A percentile compares a stretch with the other conserved stretches of the same genome.
Conservation (phyloP, 164 flowering plant genomes). For the Chloranthus sessilifolius region DNA sequence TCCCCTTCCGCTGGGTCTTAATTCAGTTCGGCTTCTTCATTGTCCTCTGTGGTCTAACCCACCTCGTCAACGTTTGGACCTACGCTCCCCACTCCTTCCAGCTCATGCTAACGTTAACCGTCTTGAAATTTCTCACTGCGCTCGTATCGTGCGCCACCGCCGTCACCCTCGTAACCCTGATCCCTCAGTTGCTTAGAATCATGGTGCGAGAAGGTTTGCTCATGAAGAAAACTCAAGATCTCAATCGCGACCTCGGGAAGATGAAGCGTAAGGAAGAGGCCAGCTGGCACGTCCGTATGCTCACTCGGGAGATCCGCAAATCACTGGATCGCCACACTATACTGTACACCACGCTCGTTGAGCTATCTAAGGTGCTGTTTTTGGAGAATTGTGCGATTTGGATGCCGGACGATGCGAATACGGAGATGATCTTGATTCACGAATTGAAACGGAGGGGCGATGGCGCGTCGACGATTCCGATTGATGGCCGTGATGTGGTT, state of each 20-base stretch:
- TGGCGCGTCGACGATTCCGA: constrained; percentile 1
- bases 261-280: constrained; percentile 20
- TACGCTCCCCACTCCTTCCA: constrained; percentile 14
- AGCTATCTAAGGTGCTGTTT: constrained; percentile 16
- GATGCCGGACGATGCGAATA: constrained; percentile 14
- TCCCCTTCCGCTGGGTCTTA: constrained; percentile 21
- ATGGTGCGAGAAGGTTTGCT: constrained; percentile 19
- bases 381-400: constrained; percentile 20
- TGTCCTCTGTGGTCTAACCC: constrained; percentile 21
- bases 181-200: constrained; percentile 14
- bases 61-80: constrained; percentile 13
- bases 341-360: constrained; percentile 19
- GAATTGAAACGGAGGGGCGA: constrained; percentile 8
- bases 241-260: constrained; percentile 13
- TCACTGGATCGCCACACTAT: constrained; percentile 17
- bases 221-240: constrained; percentile 18
- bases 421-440: constrained; percentile 9
- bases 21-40: constrained; percentile 20
- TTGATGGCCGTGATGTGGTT: constrained; percentile 13
- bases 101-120: constrained; percentile 14
- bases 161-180: constrained; percentile 12
- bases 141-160: constrained; percentile 19
- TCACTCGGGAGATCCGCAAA: constrained; percentile 14
- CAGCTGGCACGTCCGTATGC: constrained; percentile 20
- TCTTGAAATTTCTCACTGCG: constrained; percentile 19